Percentiles rank a stretch among this genome's conserved stretches.
Conservation (phyloP, 306 rosid species). For the Gastrolobium bilobum region DNA sequence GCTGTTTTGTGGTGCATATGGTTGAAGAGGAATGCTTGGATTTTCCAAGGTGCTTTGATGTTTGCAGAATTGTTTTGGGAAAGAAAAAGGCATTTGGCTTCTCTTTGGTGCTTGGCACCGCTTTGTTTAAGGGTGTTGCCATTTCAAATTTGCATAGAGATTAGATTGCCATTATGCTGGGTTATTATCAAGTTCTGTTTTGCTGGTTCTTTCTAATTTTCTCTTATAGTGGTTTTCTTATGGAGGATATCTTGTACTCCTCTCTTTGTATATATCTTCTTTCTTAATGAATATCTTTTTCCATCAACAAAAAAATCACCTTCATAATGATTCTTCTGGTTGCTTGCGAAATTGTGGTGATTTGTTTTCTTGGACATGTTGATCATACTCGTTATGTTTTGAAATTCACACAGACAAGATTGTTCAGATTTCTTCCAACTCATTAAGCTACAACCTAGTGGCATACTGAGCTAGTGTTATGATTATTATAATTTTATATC, state of each 20-base stretch:
- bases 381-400: not conserved
- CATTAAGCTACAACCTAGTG: not conserved
- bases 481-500: constrained; percentile 9
- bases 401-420: not conserved
- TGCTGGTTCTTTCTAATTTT: constrained; percentile 1
- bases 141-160: not conserved
- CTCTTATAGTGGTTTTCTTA: not conserved
- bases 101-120: not conserved
- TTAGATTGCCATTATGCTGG: not conserved
- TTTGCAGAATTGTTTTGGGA: not conserved
- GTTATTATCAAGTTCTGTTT: not conserved
- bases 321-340: not conserved
- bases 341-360: not conserved
- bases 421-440: constrained; percentile 24
- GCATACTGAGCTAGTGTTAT: constrained; percentile 4
- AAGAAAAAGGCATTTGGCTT: not conserved
- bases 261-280: not conserved
- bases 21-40: constrained; percentile 9
- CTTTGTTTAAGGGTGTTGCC: not conserved
- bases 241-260: not conserved
- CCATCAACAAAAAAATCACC: constrained; percentile 3
- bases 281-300: constrained; percentile 5
- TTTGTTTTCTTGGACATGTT: constrained; percentile 7
- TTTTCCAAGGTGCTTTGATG: not conserved
- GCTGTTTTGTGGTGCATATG: not conserved